Base-by-base conservation (phyloP, 2,329 filamentous ascomycete genomes). In the Graphilbum ipis-grandicollis region DNA sequence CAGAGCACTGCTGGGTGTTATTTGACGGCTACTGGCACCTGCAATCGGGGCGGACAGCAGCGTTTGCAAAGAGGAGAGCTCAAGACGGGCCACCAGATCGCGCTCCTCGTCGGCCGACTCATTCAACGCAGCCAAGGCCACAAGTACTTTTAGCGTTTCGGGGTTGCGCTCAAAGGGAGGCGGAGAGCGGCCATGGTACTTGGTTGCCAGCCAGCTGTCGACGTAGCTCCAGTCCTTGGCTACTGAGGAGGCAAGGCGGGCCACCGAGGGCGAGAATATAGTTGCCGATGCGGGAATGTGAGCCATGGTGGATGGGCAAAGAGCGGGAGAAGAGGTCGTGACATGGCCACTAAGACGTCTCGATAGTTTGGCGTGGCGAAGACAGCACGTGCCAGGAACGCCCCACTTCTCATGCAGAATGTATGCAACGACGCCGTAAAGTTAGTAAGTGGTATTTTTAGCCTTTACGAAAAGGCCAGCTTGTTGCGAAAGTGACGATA, bases 201-300 rank as follows among this genome's bases (percentile, higher is more conserved):
- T 80, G 41, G 70, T 66, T 33, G 66, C 63, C 10, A 94, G 71
- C 86, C 88, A 96, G 47, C 65, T 63, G 56, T 92, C 84, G 46
- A 94, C 70, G 46, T 81, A 84, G 38, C 75, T 77, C 88, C 88
- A 96, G 57, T 94, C 86, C 52, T 88, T 86, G 33, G 84, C 81
- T 43, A 80, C 75, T 12, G 80, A 79, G 43, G 81, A 79, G 46
- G 83, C 80, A 42, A 80, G 76, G 41, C 83, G 78, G 36, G 74
- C 73, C 23, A 75, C 60, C 0, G 72, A 75, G 12, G 75, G 75
- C 4, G 75, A 79, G 57, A 79, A 79, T 39, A 79, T 75, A 42
- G 72, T 70, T 12, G 66, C 51, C 31, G 56, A 53, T 18, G 48
- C 46, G 2, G 52, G 51, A 10, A 58, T 48, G 40, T 58, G 56